Base-by-base conservation (phyloP, 2,329 filamentous ascomycete genomes). In the Fusarium albosuccineum region DNA sequence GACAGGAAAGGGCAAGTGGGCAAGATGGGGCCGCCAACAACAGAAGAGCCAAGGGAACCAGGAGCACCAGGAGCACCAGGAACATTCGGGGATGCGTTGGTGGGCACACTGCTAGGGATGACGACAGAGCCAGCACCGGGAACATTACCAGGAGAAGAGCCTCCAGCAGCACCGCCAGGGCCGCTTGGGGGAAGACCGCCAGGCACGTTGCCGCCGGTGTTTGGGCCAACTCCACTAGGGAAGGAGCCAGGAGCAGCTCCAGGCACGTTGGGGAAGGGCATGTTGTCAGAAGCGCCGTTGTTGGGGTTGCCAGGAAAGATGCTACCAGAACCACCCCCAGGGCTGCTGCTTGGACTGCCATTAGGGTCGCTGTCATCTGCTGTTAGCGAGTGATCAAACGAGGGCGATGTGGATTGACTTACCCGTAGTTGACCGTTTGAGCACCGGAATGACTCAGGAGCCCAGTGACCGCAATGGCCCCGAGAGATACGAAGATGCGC, bases 1-100 rank as follows among this genome's bases (percentile, higher is more conserved):
- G 73, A 73, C 59, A 77, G 70, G 40, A 77, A 60, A 62, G 78
- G 75, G 67, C 84, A 86, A 26, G 78, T 82, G 48, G 75, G 70
- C 40, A 70, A 29, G n/a, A 57, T 67, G 40, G 70, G 57, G 26
- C 9, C 40, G 37, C 44, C 59, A 44, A 33, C 34, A 11, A 26
- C 53, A 50, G 51, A 39, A 29, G 53, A 50, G 22, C 30, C 52
- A 9, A 60, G 60, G 36, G 36, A 39, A 14, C 37, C 57, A 30
- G 59, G 50, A 22, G 30, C 45, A 27, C 30, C 52, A 9, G 62
- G 60, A 36, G 36, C 45, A 14, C 37, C 57, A 30, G 61, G 57
- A 9, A 55, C 36, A 30, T 64, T 64, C 14, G 49, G 57, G 30
- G 58, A 62, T 17, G 10, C 46, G 37, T 26, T 54, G 48, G 59